Evolutionary conservation across 2,329 filamentous ascomycete genomes (phyloP), one percentile per base, ranked within the genome.

Genomic region (Cryphonectria naterciae): DNA sequence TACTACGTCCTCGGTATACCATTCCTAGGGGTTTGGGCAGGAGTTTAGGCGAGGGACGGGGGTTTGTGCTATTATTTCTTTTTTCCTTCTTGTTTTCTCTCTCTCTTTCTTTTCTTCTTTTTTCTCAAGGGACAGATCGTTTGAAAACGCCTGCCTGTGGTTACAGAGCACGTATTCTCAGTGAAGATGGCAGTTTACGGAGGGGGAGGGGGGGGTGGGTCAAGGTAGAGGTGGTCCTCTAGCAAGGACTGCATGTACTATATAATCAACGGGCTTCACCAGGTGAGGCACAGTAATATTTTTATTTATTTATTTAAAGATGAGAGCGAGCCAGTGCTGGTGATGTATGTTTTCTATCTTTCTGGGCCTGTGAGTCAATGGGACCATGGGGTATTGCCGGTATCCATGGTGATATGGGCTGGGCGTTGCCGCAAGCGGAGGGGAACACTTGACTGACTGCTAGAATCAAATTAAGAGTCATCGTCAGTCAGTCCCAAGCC

Each of bases 11-110:
- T 39, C 35, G 35, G 60, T 62, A 25, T 28, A 60, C 15, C 67
- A 52, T 28, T 61, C 61, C 54, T 56, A 56, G 63, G 63, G n/a
- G 22, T 63, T 58, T 22, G 46, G 41, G 52, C 52, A 60, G 68
- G 68, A 69, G 68, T 69, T 69, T 39, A 67, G 63, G 58, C 52
- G 62, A 37, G 28, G 39, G 52, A 49, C 32, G 64, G 52, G 43
- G 41, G 58, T 32, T 32, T 32, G 15, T 37, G 41, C 19, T 25
- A 5, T 25, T 41, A 17, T 32, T 10, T 60, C 35, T n/a, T n/a
- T 22, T 37, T 13, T 2, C 32, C 19, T 37, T n/a, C n/a, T n/a
- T n/a, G n/a, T n/a, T n/a, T n/a, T n/a, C n/a, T n/a, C n/a, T n/a
- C n/a, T n/a, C n/a, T n/a, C n/a, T n/a, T n/a, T n/a, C n/a, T n/a